Base-by-base conservation (phyloP, 371 early-diverging fungal genomes). In the Syncephalastrum contaminatum region DNA sequence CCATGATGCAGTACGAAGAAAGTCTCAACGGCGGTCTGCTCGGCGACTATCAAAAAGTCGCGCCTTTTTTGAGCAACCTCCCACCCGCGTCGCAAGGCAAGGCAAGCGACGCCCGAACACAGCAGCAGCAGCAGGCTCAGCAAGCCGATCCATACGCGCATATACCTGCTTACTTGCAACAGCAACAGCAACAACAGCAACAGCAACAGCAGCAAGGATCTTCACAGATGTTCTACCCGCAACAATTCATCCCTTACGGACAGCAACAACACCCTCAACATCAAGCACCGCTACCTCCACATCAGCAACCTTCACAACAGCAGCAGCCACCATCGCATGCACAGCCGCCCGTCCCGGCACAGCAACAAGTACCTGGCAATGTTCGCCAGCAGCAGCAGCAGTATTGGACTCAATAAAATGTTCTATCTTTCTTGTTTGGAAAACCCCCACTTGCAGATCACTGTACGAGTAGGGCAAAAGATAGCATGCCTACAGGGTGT, bases 21-120 rank as follows among this genome's bases (percentile, higher is more conserved):
- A 30, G 48, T 24, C 27, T 22, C 56, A 24, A 19, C 19, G 63
- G 63, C 53, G 58, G 61, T 25, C 62, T 70, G 5, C 64, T 79
- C 4, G 67, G 65, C 39, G 79, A 79, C 48, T 79, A 79, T 43
- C 78, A 77, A 55, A 74, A 76, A 42, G 40, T 48, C 30, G 27
- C 55, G 5, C 13, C 53, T n/a, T 59, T 59, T 27, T 19, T 59
- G 16, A 52, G 58, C 36, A 25, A 21, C 20, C 14, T 43, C 15
- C 46, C 46, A 12, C 36, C 36, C 36, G 10, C 36, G 12, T 6
- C 36, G 0, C 36, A 30, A 30, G 36, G 44, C 3, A 20, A 45
- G 16, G 42, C 8, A 16, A 18, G 30, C 54, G 22, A 46, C 24
- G 21, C 20, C 20, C 43, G 43, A 14, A 25, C 27, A 1, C 52